Base-by-base conservation (phyloP, 805 yeast species). In the Komagataella phaffii region DNA sequence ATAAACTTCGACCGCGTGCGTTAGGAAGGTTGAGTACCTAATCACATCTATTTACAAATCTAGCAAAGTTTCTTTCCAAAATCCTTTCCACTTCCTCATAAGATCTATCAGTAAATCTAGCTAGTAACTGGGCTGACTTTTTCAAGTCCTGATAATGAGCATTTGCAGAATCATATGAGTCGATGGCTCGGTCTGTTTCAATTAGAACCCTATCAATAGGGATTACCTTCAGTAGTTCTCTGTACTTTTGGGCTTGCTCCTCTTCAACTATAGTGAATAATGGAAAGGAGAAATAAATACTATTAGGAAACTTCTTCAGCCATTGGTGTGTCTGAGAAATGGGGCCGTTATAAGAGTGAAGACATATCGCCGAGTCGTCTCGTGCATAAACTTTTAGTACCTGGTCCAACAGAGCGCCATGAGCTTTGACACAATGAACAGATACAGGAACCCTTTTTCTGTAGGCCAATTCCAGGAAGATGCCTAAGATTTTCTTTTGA, bases 281-380 rank as follows among this genome's bases (percentile, higher is more conserved):
- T 7, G 85, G 77, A n/a, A 79, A 67, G 14, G 86, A 80, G 51
- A 81, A 77, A 54, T 56, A 75, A 3, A 80, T 64, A 10, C 54
- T 45, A 54, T 55, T 56, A 53, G 66, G 56, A 56, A 61, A 67
- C 47, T 61, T 47, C 54, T 66, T 66, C 49, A 76, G 59, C 73
- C 83, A 77, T 46, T 69, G 51, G 51, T 68, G 61, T 14, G 83
- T 76, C 53, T 81, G 88, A 46, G 88, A 96, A 0, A 72, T 55
- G 1, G 95, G 83, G 0, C 98, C 98, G 6, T 88, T 79, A 63
- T 81, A 93, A 0, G 96, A 88, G 61, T 91, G 98, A 21, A 93
- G 70, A 44, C 87, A 79, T 1, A 89, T 64, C 2, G 69, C 62
- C 2, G 75, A 64, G 8, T 52, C 44, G 47, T 47, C 17, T 2